Conservation (phyloP, 441 rosid genomes). For the Biscutella laevigata region DNA sequence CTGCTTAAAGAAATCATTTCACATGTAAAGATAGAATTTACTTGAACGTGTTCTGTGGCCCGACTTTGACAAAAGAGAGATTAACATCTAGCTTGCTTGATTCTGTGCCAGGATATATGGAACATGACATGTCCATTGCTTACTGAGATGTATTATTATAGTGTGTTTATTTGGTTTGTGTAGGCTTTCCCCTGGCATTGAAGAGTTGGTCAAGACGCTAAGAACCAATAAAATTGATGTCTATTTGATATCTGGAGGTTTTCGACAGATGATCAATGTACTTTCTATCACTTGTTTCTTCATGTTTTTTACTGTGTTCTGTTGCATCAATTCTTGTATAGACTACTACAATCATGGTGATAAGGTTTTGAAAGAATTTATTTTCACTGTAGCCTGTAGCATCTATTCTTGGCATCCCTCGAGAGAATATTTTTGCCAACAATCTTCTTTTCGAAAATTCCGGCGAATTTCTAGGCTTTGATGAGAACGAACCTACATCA, state of each 20-base stretch:
- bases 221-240: constrained; percentile 54
- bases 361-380: neutral
- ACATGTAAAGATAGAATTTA: neutral
- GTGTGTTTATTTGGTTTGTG: constrained; percentile 16
- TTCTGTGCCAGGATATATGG: constrained; percentile 7
- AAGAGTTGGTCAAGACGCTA: constrained; percentile 67
- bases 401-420: constrained; percentile 73
- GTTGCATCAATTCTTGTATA: constrained; percentile 5
- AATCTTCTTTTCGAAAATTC: constrained; percentile 60
- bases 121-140: constrained; percentile 3
- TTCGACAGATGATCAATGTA: constrained; percentile 96
- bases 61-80: neutral
- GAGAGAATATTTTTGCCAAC: constrained; percentile 80
- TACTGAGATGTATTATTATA: neutral
- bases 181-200: constrained; percentile 88
- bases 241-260: constrained; percentile 90
- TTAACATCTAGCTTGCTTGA: constrained; percentile 11
- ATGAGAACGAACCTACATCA: constrained; percentile 82
- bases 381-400: constrained; percentile 67
- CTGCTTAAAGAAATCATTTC: neutral
- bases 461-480: constrained; percentile 79
- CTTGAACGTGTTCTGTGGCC: neutral
- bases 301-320: neutral
- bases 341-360: constrained; percentile 2
- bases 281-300: constrained; percentile 10